Conservation (phyloP, 2,329 filamentous ascomycete species). For the Nothophoma quercina region DNA sequence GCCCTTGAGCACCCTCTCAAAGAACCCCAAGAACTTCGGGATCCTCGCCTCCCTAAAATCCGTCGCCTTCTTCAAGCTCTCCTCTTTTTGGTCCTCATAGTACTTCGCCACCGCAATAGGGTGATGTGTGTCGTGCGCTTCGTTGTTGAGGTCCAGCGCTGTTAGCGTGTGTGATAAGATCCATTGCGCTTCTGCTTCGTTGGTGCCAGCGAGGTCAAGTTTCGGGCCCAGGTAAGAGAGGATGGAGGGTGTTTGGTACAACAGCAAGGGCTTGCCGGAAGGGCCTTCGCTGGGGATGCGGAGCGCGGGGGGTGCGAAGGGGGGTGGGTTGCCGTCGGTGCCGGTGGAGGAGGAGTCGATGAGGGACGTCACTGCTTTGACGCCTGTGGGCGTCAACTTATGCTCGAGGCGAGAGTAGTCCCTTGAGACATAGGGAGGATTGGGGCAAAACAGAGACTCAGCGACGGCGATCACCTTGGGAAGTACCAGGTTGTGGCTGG, state of each 20-base stretch:
- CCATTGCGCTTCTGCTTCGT: slow-evolving; percentile 60
- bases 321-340: slow-evolving; percentile 66
- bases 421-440: too few species aligned
- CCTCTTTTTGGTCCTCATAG: slow-evolving; percentile 79
- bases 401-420: too few species aligned
- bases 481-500: too few species aligned
- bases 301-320: slow-evolving; percentile 72
- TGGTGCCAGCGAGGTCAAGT: slow-evolving; percentile 64
- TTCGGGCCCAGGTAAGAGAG: slow-evolving; percentile 71
- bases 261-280: slow-evolving; percentile 64
- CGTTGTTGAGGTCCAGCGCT: slow-evolving; percentile 74
- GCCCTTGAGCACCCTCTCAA: slow-evolving; percentile 69
- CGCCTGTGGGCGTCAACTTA: slow-evolving; percentile 36
- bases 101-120: slow-evolving; percentile 67
- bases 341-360: slow-evolving; percentile 55
- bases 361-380: slow-evolving; percentile 60
- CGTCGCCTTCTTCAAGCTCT: slow-evolving; percentile 64
- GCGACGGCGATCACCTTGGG: too few species aligned
- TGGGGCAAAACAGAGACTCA: too few species aligned
- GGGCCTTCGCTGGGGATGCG: slow-evolving; percentile 56
- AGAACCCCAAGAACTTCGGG: slow-evolving; percentile 76
- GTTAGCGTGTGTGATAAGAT: slow-evolving; percentile 72
- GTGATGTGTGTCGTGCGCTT: slow-evolving; percentile 79
- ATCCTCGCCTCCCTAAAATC: slow-evolving; percentile 69
- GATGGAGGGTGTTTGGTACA: slow-evolving; percentile 77